Base-by-base conservation (phyloP, 305 asterid genomes). In the Fraxinus paxiana region DNA sequence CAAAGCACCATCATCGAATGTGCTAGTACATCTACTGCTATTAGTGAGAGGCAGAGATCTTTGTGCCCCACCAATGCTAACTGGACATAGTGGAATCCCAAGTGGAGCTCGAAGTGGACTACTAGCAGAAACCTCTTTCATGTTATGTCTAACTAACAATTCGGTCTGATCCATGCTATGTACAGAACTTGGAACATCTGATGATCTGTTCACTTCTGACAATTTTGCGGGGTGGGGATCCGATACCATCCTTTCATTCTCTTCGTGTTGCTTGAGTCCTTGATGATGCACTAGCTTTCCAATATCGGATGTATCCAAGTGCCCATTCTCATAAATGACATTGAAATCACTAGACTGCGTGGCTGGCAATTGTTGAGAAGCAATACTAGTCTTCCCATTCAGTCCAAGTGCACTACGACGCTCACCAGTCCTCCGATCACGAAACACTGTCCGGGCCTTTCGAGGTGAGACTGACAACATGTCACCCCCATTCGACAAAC, bases 41-140 rank as follows among this genome's bases (percentile, higher is more conserved):
- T 91, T 87, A 18, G 90, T 85, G 43, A 79, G 75, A 59, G 97
- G 91, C 77, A 84, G 87, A 72, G 84, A 85, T 82, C 86, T 86
- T 56, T 82, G 93, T 67, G 95, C 90, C 87, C 92, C 92, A 78
- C 92, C 92, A 41, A 89, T 82, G 83, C 97, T 92, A 79, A 78
- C 90, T 7, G 95, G 89, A 78, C 92, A 88, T n/a, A 88, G 78
- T 6, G 93, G 93, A 82, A 96, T 89, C 78, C 99, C 99, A 18
- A 92, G 91, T 7, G 99, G 99, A 61, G 98, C 97, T 84, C 83
- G 91, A 74, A 93, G 90, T 80, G 91, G 93, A 84, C 88, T 91
- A 84, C 89, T 89, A 26, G 92, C 82, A 75, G 84, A 87, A 82
- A 86, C 78, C 65, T 89, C 91, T 81, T 88, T 86, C 79, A 67